Evolutionary conservation across 148 eudicot genomes (phyloP).

Genomic region (Fallopia convolvulus): DNA sequence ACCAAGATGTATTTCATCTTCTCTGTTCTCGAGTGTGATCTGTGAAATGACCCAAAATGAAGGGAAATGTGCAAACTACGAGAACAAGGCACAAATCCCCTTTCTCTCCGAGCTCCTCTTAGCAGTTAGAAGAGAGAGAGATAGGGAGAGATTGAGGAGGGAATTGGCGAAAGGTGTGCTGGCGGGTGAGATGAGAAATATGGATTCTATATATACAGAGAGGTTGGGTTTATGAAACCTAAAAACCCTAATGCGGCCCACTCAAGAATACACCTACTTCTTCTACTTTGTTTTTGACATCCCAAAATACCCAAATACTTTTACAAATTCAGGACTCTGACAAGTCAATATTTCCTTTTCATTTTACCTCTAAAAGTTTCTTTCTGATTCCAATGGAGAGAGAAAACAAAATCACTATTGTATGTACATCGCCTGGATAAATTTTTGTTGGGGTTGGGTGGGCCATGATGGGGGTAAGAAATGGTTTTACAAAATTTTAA

Average conservation of each 20-base stretch:
- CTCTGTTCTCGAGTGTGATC: conserved; percentile 6
- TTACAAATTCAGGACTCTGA: not conserved
- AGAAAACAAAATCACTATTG: too few species aligned
- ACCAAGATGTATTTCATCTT: conserved; percentile 87
- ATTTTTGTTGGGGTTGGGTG: too few species aligned
- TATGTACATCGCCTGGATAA: too few species aligned
- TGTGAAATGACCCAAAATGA: not conserved
- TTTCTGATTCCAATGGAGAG: too few species aligned
- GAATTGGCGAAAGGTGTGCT: conserved; percentile 7
- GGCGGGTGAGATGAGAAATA: conserved; percentile 6
- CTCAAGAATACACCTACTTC: not conserved
- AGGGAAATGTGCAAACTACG: not conserved
- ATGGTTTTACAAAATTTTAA: too few species aligned
- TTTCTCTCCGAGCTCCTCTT: conserved; percentile 1
- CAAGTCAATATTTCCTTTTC: not conserved
- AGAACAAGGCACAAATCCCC: conserved; percentile 6
- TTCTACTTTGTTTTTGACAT: not conserved
- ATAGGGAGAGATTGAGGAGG: not conserved
- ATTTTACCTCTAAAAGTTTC: too few species aligned
- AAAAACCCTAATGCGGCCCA: conserved; percentile 13
- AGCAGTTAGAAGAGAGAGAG: not conserved
- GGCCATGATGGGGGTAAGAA: too few species aligned
- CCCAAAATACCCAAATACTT: not conserved
- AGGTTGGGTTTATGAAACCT: not conserved
- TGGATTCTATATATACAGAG: not conserved